phyloP scores from a whole-genome alignment of 495 filamentous ascomycete species.

The Hyaloscypha hepaticicola region DNA sequence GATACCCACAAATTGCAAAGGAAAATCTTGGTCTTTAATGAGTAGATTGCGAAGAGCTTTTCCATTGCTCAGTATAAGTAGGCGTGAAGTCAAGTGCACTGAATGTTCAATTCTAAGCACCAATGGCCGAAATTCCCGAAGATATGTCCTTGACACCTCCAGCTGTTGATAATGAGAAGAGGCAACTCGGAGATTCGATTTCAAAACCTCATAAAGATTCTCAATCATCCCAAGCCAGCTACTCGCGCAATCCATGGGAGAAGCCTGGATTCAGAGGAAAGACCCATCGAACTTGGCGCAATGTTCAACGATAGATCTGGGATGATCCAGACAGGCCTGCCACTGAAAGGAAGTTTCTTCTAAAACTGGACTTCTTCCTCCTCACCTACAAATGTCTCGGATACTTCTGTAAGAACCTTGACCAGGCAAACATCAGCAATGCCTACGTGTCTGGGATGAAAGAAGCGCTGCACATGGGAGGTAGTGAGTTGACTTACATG shows the following conservation, averaged over 20 bases:
- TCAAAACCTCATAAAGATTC: no score
- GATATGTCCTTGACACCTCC: no score
- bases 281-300: not conserved
- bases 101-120: no score
- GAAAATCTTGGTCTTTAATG: no score
- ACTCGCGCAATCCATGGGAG: constrained; percentile 9
- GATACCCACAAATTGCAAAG: no score
- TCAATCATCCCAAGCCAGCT: not conserved
- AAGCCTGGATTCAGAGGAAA: not conserved
- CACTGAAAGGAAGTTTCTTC: constrained; percentile 57
- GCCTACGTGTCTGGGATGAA: constrained; percentile 59
- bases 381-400: constrained; percentile 53
- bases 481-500: constrained; percentile 52
- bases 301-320: constrained; percentile 45
- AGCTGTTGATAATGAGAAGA: no score
- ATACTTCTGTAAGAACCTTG: constrained; percentile 60
- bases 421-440: constrained; percentile 58
- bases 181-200: no score
- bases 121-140: no score
- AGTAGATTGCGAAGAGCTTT: no score
- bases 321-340: constrained; percentile 61
- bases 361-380: constrained; percentile 57
- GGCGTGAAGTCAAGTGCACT: no score
- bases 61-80: no score
- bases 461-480: constrained; percentile 56